Conservation (phyloP, 2,329 filamentous ascomycete species). For the Acrocalymma vagum region DNA sequence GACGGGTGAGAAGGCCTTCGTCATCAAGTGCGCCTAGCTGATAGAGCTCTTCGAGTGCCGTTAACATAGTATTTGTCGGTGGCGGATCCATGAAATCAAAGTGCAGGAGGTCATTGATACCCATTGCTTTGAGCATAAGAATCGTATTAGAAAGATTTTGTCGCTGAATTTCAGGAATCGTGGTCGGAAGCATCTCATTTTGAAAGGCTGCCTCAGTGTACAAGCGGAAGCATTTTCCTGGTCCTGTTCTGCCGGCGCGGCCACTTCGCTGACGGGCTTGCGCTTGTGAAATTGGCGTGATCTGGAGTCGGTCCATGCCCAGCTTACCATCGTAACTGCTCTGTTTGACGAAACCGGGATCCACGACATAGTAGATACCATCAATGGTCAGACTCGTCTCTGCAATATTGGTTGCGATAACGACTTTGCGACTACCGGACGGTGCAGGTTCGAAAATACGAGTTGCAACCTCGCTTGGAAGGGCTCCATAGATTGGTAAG, state of each 20-base stretch:
- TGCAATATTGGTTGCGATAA: constrained; percentile 98
- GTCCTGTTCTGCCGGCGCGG: constrained; percentile 90
- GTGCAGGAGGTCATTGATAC: constrained; percentile 95
- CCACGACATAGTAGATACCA: constrained; percentile 95
- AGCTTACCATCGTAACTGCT: constrained; percentile 97
- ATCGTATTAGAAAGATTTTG: constrained; percentile 94
- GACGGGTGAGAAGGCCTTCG: constrained; percentile 88
- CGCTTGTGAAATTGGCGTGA: constrained; percentile 95
- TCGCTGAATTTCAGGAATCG: constrained; percentile 94
- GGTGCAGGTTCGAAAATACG: constrained; percentile 94
- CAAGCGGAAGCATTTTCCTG: constrained; percentile 87
- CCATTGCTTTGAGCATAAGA: constrained; percentile 98
- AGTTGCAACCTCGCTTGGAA: constrained; percentile 93
- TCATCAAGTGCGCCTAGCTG: constrained; percentile 91
- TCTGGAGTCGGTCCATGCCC: constrained; percentile 95
- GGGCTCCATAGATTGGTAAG: constrained; percentile 92
- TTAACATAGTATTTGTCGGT: constrained; percentile 97
- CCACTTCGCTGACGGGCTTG: constrained; percentile 95
- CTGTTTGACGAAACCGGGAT: constrained; percentile 97
- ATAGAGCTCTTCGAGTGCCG: constrained; percentile 93
- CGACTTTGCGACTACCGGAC: constrained; percentile 85
- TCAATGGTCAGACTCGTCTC: constrained; percentile 99
- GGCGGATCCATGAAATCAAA: constrained; percentile 99
- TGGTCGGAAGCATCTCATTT: constrained; percentile 95
- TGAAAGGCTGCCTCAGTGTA: constrained; percentile 97